A percentile compares a stretch with the other conserved stretches of the same genome.
Conservation (phyloP, 2,329 filamentous ascomycete genomes). For the Fusarium siculi region DNA sequence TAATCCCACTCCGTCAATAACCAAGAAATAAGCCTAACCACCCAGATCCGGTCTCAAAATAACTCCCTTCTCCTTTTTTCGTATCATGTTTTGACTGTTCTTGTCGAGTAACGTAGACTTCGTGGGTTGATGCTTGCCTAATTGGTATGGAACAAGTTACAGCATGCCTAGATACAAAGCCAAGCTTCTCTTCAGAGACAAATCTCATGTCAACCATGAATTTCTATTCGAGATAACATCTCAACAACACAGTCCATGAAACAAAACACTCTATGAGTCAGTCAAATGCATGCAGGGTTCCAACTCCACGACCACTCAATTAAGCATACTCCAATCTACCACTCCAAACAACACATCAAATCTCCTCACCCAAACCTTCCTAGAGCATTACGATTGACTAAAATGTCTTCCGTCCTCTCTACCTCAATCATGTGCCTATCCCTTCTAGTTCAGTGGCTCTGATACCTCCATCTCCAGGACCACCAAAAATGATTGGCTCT, state of each 20-base stretch:
- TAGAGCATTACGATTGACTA: neutral
- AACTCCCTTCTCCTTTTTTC: fast-evolving
- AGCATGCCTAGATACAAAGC: neutral
- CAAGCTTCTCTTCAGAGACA: neutral
- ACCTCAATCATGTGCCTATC: neutral
- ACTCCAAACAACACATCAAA: slow-evolving; percentile 2
- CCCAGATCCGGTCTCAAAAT: neutral
- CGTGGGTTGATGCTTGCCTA: neutral
- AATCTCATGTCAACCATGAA: no score
- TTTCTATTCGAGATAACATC: neutral
- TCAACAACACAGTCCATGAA: neutral
- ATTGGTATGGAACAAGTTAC: neutral
- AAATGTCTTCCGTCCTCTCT: neutral
- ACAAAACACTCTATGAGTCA: slow-evolving; percentile 26
- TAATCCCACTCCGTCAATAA: no score
- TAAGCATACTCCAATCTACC: neutral
- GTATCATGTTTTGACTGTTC: neutral
- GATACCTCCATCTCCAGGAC: neutral
- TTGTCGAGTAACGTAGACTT: neutral
- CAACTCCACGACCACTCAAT: neutral
- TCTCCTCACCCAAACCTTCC: neutral
- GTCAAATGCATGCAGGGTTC: slow-evolving; percentile 20
- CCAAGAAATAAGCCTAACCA: neutral
- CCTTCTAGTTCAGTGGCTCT: neutral
- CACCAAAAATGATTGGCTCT: slow-evolving; percentile 32